These are phyloP conservation scores for Chaetomium fimeti DNA, from an alignment of 495 filamentous ascomycete genomes.

Conservation along the genomic window DNA sequence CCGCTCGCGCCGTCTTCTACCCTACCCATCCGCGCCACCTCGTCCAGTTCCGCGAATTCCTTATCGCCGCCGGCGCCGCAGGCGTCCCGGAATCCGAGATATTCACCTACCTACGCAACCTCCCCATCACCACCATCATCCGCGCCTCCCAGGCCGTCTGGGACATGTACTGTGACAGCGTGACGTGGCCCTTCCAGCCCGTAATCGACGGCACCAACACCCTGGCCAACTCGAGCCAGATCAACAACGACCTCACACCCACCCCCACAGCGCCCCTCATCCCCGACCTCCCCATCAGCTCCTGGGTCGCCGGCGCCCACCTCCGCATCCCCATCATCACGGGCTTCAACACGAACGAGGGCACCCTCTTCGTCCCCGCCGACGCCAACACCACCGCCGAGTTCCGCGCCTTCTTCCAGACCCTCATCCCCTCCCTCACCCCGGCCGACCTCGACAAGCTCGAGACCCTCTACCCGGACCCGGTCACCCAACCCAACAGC, in stretches of 20 bases:
- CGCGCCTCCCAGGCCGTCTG: conserved; percentile 53
- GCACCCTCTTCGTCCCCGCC: conserved; percentile 57
- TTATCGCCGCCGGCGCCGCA: conserved; percentile 45
- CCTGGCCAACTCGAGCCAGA: conserved; percentile 28
- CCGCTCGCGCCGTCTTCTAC: conserved; percentile 58
- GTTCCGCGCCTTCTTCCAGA: conserved; percentile 56
- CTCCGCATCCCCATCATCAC: conserved; percentile 62
- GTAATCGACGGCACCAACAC: conserved; percentile 56
- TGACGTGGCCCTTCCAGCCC: conserved; percentile 68
- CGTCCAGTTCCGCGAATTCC: conserved; percentile 59
- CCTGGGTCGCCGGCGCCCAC: conserved; percentile 52
- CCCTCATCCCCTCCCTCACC: conserved; percentile 54
- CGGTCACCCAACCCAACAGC: conserved; percentile 32
- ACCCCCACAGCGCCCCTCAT: conserved; percentile 45
- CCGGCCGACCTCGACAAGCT: conserved; percentile 50
- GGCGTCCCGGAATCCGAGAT: conserved; percentile 45
- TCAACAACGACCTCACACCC: neutral
- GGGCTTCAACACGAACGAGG: conserved; percentile 66
- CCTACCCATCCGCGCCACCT: conserved; percentile 58
- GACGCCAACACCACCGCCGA: conserved; percentile 44
- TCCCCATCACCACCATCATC: conserved; percentile 48
- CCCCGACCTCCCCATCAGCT: conserved; percentile 54
- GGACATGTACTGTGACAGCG: conserved; percentile 51
- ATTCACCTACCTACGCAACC: conserved; percentile 51
- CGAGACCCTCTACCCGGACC: conserved; percentile 58